Conservation (phyloP, 2,329 filamentous ascomycete species). For the Cercospora canescens region DNA sequence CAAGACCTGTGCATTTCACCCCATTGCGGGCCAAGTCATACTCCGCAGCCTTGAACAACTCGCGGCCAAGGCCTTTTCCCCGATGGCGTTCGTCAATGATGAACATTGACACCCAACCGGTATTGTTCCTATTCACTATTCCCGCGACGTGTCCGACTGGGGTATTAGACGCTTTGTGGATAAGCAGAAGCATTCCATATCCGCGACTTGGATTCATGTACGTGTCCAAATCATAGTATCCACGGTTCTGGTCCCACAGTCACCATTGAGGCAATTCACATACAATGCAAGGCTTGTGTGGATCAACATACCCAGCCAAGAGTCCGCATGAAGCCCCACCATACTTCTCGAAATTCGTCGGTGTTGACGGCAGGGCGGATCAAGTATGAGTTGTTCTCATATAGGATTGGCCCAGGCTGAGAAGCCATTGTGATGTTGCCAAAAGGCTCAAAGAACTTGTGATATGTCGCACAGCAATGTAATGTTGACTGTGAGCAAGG, state of each 20-base stretch:
- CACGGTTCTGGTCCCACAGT: constrained; percentile 33
- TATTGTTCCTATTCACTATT: not conserved
- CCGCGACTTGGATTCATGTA: constrained; percentile 34
- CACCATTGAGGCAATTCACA: not conserved
- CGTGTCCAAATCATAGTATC: constrained; percentile 33
- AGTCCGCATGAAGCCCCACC: constrained; percentile 39
- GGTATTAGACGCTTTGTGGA: constrained; percentile 20
- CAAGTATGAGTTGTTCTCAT: constrained; percentile 19
- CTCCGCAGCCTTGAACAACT: not conserved
- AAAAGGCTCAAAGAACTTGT: not conserved
- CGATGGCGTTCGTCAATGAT: not conserved
- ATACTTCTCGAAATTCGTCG: constrained; percentile 28
- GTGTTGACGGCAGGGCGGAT: constrained; percentile 20
- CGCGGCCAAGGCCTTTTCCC: not conserved
- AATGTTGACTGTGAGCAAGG: not conserved
- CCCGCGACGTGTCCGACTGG: not conserved
- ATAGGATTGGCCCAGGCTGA: not conserved
- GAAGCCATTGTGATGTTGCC: not conserved
- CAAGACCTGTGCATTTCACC: not conserved
- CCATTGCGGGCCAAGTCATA: not conserved
- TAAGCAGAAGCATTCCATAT: constrained; percentile 35
- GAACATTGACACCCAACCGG: not conserved
- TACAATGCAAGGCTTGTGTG: constrained; percentile 3
- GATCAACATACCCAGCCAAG: constrained; percentile 36
- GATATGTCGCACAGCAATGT: not conserved